Base-by-base conservation (phyloP, 768 basidiomycete species). In the Porphyrellus cyaneotinctus region DNA sequence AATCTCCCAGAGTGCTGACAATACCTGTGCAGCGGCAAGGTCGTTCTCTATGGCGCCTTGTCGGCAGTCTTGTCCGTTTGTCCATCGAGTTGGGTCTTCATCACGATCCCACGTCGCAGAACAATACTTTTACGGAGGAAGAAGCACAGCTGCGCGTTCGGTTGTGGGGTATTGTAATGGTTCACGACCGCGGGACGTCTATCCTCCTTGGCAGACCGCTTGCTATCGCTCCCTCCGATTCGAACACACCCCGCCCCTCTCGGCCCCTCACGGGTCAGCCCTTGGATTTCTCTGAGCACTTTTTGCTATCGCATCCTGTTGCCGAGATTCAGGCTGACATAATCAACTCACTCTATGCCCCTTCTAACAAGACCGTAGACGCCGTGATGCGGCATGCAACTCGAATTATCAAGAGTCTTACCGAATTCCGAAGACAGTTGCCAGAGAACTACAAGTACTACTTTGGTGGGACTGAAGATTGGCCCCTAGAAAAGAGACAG, bases 241-340 rank as follows among this genome's bases (percentile, higher is more conserved):
- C 85, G 26, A 92, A 88, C 65, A 90, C 90, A 0, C 87, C 89
- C 1, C 81, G 76, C 43, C 88, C 90, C 1, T 72, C 76, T 36
- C 81, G 81, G 10, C 55, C 58, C n/a, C 46, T 64, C 15, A 54
- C 64, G 9, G 64, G 63, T 39, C 67, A 68, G 39, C 60, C 42
- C 9, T 46, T 52, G 24, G 82, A 87, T 45, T 81, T 86, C 58
- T 88, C 88, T 3, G 87, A 89, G 60, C 88, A 92, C 65, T 92
- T 91, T 65, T 77, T 86, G 48, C 74, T 84, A 23, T 89, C 87
- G 18, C 80, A 84, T 48, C 83, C 87, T 9, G 75, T 92, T 42
- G 84, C 84, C 22, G 87, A 89, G 58, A 89, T 93, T 52, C 91
- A 93, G 58, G 91, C 90, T 5, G 91, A 92, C 56, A 89, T 93